These are phyloP conservation scores for Aspergillus bridgeri DNA, from an alignment of 495 filamentous ascomycete genomes.

Conservation along the genomic window DNA sequence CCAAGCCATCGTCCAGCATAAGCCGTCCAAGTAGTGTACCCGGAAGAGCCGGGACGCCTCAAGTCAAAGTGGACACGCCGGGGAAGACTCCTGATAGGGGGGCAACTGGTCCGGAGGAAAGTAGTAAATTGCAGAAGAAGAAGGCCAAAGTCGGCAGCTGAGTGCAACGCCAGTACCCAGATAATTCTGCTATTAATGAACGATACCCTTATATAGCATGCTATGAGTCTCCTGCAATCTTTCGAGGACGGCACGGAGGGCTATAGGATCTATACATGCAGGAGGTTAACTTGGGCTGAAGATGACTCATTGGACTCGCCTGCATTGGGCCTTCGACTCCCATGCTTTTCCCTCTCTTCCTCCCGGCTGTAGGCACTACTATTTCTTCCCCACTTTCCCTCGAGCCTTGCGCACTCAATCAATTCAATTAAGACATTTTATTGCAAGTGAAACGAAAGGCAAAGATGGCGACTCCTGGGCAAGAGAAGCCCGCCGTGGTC, in stretches of 20 bases:
- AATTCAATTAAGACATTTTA: too few relatives aligned
- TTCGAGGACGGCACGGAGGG: too few relatives aligned
- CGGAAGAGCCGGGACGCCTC: conserved; percentile 32
- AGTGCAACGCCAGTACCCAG: conserved; percentile 14
- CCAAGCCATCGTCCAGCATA: conserved; percentile 15
- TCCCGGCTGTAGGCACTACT: neutral
- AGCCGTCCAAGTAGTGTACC: conserved; percentile 12
- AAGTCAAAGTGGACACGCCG: conserved; percentile 39
- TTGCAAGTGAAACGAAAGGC: too few relatives aligned
- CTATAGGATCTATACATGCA: too few relatives aligned
- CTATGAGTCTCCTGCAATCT: too few relatives aligned
- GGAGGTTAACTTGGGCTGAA: neutral
- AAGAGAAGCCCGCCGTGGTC: conserved; percentile 57
- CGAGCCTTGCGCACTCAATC: too few relatives aligned
- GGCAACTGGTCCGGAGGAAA: conserved; percentile 29
- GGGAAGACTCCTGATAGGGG: conserved; percentile 33
- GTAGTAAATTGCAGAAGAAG: conserved; percentile 31
- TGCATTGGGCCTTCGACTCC: neutral
- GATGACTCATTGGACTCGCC: neutral
- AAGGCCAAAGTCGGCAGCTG: conserved; percentile 33
- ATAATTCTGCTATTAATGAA: conserved; percentile 24
- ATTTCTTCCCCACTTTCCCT: neutral
- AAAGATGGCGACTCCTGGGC: conserved; percentile 33
- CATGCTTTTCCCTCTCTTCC: neutral
- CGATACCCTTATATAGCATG: conserved; percentile 1